Evolutionary conservation across 2,329 filamentous ascomycete genomes (phyloP).

Genomic region (Stagonosporopsis tanaceti): DNA sequence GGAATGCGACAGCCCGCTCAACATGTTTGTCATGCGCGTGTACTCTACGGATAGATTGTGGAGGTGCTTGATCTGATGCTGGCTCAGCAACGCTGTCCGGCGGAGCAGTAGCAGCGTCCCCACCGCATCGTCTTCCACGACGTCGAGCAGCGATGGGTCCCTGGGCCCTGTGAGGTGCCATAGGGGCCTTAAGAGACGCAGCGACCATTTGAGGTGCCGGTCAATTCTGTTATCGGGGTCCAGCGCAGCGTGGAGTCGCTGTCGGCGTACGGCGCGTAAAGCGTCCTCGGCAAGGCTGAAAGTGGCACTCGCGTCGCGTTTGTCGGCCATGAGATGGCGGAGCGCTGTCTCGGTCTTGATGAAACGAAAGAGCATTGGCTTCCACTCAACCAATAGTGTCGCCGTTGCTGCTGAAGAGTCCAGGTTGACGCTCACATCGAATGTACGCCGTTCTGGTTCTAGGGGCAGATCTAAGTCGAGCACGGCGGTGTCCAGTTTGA

Average conservation of each 20-base stretch:
- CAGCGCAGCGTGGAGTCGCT: conserved; percentile 27
- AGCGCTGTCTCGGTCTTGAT: conserved; percentile 34
- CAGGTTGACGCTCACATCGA: conserved; percentile 21
- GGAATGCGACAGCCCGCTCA: conserved; percentile 13
- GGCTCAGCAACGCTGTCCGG: conserved; percentile 31
- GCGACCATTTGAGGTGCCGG: conserved; percentile 32
- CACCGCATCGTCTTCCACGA: conserved; percentile 31
- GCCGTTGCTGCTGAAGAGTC: not conserved
- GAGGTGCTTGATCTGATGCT: conserved; percentile 26
- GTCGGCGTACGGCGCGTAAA: conserved; percentile 38
- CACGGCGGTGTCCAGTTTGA: conserved; percentile 37
- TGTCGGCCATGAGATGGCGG: conserved; percentile 33
- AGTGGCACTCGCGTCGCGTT: conserved; percentile 24
- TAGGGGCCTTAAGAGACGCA: conserved; percentile 30
- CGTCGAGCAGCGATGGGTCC: conserved; percentile 18
- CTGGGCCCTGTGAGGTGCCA: conserved; percentile 29
- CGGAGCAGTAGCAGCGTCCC: conserved; percentile 33
- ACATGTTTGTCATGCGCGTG: conserved; percentile 24
- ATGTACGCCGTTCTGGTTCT: conserved; percentile 8
- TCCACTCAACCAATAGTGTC: conserved; percentile 32
- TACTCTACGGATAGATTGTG: conserved; percentile 30
- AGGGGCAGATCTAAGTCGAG: conserved; percentile 34
- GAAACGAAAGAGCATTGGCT: conserved; percentile 31
- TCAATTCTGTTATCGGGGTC: conserved; percentile 22
- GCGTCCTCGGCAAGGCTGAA: conserved; percentile 40